Evolutionary conservation across 306 rosid species (phyloP), one percentile per base, ranked within the genome.

Genomic region (Mimosa bimucronata): DNA sequence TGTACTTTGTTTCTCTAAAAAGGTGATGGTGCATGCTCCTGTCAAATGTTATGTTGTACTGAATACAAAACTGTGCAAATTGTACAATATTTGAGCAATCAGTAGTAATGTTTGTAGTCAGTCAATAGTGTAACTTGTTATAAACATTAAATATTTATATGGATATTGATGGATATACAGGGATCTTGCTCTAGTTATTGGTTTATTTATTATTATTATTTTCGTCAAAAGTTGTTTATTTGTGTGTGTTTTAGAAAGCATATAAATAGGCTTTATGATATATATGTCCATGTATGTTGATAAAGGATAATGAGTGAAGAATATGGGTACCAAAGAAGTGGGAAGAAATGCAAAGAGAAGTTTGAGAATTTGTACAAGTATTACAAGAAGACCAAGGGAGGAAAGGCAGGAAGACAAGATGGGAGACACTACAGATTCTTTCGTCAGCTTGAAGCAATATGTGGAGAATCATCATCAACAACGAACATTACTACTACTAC

Each of bases 351-450:
- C 91, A 92, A 89, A 77, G 97, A 92, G 76, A 92, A 92, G 81
- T 92, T 92, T 84, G 97, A 90, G 86, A 92, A 92, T 83, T 75
- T 92, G 86, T 92, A 92, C 88, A 92, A 92, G 81, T 92, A 92
- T 86, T 92, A 92, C 90, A 92, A 92, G 95, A 92, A 90, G 79
- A 92, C 97, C 26, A 92, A 88, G 82, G 93, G 90, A 79, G 95
- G 97, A 6, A 92, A 92, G 82, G 75, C 88, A n/a, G 89, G 95
- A 28, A 88, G 95, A 66, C 95, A 90, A 77, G 97, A 90, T 68
- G 95, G 97, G 21, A 92, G 90, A 65, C 92, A 90, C 82, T 92
- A 92, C 45, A 87, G 97, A 83, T 92, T 92, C 90, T 92, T 92
- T 55, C 87, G 95, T 30, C 97, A 92, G 80, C 90, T 92, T 44